A percentile compares a stretch with the other conserved stretches of the same genome.
These are phyloP conservation scores for Hygrocybe punicea DNA, from an alignment of 768 basidiomycete genomes.

Conservation along the genomic window DNA sequence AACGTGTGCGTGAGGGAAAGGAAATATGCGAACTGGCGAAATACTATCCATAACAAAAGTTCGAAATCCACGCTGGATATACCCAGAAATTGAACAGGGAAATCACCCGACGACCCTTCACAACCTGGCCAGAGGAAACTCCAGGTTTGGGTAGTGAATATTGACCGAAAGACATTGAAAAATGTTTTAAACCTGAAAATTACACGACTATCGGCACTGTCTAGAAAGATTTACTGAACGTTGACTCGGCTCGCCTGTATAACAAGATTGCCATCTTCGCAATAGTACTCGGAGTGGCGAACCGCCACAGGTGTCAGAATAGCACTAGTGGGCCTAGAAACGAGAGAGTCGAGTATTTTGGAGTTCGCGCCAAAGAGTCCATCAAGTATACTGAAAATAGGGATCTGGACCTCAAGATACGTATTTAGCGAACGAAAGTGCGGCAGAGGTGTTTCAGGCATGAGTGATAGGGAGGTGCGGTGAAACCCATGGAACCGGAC, in stretches of 20 bases:
- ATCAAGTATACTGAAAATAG: neutral
- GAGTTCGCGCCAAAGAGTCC: neutral
- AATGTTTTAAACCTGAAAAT: conserved; percentile 17
- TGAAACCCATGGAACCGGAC: too few relatives aligned
- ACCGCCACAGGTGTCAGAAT: neutral
- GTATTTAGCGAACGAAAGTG: too few relatives aligned
- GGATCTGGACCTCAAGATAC: too few relatives aligned
- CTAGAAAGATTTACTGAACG: neutral
- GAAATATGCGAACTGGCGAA: conserved; percentile 25
- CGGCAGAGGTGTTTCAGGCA: too few relatives aligned
- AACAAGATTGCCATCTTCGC: conserved; percentile 28
- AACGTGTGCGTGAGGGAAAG: neutral
- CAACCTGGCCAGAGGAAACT: conserved; percentile 6
- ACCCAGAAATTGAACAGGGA: conserved; percentile 25
- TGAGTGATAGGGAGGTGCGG: too few relatives aligned
- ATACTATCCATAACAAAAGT: conserved; percentile 33
- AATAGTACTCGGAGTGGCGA: conserved; percentile 21
- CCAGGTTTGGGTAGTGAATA: conserved; percentile 11
- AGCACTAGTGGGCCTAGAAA: neutral
- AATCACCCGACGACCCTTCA: conserved; percentile 22
- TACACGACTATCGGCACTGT: too few relatives aligned
- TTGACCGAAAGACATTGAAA: conserved; percentile 22
- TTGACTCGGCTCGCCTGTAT: conserved; percentile 18
- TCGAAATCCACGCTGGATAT: conserved; percentile 33
- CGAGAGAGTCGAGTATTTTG: neutral